Evolutionary conservation across 2,329 filamentous ascomycete genomes (phyloP), one percentile per base, ranked within the genome.

Genomic region (Bretziella fagacearum): DNA sequence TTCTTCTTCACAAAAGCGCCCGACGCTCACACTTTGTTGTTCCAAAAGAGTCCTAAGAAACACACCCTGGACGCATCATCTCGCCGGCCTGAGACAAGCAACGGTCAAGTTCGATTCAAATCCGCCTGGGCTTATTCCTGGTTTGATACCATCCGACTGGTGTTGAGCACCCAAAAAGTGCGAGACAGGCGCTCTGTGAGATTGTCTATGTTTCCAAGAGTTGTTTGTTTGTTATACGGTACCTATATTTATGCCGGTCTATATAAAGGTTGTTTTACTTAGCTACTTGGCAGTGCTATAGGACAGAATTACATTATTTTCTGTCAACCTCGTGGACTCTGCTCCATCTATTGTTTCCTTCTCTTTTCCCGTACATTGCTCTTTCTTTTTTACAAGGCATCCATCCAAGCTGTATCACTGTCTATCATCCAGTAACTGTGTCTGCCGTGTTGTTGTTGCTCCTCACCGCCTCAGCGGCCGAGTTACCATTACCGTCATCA

Each of bases 21-120:
- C n/a, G 7, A 20, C 4, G 18, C 15, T 18, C 25, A 20, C 7
- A 32, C 26, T 20, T n/a, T n/a, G n/a, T n/a, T n/a, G n/a, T n/a
- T n/a, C n/a, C n/a, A n/a, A n/a, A n/a, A n/a, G n/a, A n/a, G n/a
- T n/a, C n/a, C 18, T 20, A 23, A 44, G 25, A 44, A 33, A 44
- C 42, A 32, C 22, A 44, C 42, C 42, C 42, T 44, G n/a, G 41
- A 30, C 41, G 15, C 25, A 18, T 17, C 17, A 29, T 15, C 17
- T 45, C 18, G 13, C 43, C 43, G 30, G n/a, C 30, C 43, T 45
- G 43, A 45, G 32, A 45, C 43, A 26, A 39, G 33, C 33, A 36
- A 11, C 13, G 18, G 17, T 15, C 13, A 17, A 39, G 15, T 36
- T 36, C 3, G 33, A 4, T 18, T 18, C 35, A 39, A 20, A 39